Percentiles rank a stretch among this genome's conserved stretches.
phyloP scores from a whole-genome alignment of 164 flowering plant genomes.

The Piper longum region DNA sequence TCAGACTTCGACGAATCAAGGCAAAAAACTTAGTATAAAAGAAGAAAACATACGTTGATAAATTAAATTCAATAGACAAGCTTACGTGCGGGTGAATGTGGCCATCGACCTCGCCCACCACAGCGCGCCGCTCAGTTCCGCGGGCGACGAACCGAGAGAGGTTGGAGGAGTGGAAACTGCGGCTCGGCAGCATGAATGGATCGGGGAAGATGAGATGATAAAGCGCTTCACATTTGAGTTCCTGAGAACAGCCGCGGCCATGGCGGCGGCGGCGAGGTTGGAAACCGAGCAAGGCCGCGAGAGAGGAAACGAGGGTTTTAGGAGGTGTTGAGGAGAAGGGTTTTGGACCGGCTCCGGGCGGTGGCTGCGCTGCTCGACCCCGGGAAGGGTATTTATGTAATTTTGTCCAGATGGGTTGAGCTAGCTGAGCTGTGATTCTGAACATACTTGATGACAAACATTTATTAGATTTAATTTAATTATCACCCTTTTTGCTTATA shows the following conservation, averaged over 20 bases:
- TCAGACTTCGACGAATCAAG: no score
- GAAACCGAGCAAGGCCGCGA: background rate
- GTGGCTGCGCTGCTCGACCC: no score
- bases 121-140: constrained; percentile 4
- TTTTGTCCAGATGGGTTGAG: no score
- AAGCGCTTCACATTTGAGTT: constrained; percentile 54
- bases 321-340: background rate
- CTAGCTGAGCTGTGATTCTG: no score
- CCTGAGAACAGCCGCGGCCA: constrained; percentile 59
- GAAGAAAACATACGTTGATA: no score
- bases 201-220: constrained; percentile 30
- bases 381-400: no score
- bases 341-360: no score
- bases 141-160: constrained; percentile 16
- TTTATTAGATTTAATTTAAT: no score
- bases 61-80: no score
- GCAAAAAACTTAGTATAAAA: no score
- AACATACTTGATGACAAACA: no score
- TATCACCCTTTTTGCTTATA: no score
- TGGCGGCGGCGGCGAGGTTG: constrained; percentile 3
- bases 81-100: background rate
- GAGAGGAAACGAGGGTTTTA: background rate
- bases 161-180: constrained; percentile 15
- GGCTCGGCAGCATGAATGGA: constrained; percentile 34
- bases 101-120: constrained; percentile 1